Evolutionary conservation across 1,139 yeast species (phyloP).

Genomic region (Yamadazyma dendronema): DNA sequence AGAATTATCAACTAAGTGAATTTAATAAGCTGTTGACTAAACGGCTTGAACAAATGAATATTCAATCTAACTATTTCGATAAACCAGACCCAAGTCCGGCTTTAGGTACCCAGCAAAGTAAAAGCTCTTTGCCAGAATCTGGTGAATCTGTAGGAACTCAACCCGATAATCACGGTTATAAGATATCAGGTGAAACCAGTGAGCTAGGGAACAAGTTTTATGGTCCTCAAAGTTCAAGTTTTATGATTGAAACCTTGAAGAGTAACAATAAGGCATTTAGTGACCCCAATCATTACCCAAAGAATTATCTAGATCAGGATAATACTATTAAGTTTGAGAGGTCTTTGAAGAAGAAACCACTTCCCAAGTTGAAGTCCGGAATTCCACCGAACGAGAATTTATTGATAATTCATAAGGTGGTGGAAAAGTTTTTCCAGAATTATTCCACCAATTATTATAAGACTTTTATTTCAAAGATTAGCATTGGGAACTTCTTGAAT

Average conservation of each 20-base stretch:
- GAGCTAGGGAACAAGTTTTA: conserved; percentile 42
- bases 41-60: conserved; percentile 9
- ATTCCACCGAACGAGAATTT: conserved; percentile 25
- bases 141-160: too few relatives aligned
- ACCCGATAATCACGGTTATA: too few relatives aligned
- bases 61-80: conserved; percentile 11
- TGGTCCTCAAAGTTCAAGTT: conserved; percentile 50
- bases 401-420: conserved; percentile 25
- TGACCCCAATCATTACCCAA: conserved; percentile 12
- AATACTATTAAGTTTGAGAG: conserved; percentile 12
- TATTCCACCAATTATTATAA: conserved; percentile 27
- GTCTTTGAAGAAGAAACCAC: conserved; percentile 26
- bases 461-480: conserved; percentile 29
- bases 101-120: too few relatives aligned
- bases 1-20: conserved; percentile 19
- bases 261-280: conserved; percentile 16
- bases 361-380: conserved; percentile 26
- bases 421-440: conserved; percentile 31
- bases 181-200: conserved; percentile 23
- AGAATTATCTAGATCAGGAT: conserved; percentile 16
- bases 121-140: too few relatives aligned
- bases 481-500: conserved; percentile 29
- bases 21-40: conserved; percentile 12
- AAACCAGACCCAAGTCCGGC: neutral
- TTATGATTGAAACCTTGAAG: conserved; percentile 40